Conservation (phyloP, 805 yeast genomes). For the Yarrowia sp. region DNA sequence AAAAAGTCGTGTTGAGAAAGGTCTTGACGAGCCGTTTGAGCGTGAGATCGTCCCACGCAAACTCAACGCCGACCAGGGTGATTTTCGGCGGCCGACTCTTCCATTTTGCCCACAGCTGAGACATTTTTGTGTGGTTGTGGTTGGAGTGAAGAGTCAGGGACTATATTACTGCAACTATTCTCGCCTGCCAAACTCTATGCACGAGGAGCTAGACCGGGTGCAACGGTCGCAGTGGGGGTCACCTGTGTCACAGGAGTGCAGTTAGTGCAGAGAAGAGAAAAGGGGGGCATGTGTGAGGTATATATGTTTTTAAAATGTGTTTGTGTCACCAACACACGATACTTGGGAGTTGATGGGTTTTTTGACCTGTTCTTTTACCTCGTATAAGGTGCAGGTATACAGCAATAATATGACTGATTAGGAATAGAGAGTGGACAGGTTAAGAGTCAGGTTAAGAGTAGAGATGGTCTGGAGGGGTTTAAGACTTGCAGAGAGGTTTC, state of each 20-base stretch:
- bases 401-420: too few species aligned
- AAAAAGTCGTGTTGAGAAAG: not conserved
- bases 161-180: not conserved
- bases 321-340: not conserved
- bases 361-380: too few species aligned
- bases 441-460: too few species aligned
- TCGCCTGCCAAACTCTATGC: constrained; percentile 1
- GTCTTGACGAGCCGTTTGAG: constrained; percentile 15
- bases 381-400: not conserved
- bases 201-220: not conserved
- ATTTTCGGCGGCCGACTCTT: constrained; percentile 13
- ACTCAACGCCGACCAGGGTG: not conserved
- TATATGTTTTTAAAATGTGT: not conserved
- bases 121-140: not conserved
- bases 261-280: too few species aligned
- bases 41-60: constrained; percentile 10
- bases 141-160: not conserved
- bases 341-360: too few species aligned
- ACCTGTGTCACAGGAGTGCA: not conserved
- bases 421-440: too few species aligned
- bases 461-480: too few species aligned
- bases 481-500: too few species aligned
- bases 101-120: constrained; percentile 14
- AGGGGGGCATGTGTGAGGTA: too few species aligned
- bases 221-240: constrained; percentile 15